Evolutionary conservation across 1,139 yeast genomes (phyloP), one percentile per base, ranked within the genome.

Genomic region (Blastobotrys persicus): DNA sequence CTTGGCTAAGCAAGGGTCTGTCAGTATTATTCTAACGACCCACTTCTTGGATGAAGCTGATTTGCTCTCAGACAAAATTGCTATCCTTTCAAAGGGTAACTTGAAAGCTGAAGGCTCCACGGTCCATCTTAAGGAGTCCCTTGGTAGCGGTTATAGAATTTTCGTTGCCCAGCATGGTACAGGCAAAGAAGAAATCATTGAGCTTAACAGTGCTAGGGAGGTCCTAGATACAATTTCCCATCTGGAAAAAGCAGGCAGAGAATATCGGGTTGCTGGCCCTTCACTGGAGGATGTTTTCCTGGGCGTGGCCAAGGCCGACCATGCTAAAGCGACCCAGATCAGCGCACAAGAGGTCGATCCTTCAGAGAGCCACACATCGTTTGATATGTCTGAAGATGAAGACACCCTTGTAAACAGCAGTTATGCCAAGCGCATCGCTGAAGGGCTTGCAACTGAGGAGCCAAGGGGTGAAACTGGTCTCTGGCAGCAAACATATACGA

Each of bases 11-110:
- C 55, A 70, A 19, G 68, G 65, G 3, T 48, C 60, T 13, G 51
- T 54, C 32, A 62, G 69, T 2, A 55, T 68, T 35, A 58, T 68
- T 37, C 57, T 69, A 26, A 69, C 72, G 0, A 68, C 72, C 1
- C 72, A 68, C 48, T 68, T 68, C 47, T 54, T 68, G 31, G 72
- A 68, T 44, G 72, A 68, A 44, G 72, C 72, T 1, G 72, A 68
- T 47, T 48, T 68, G 28, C 58, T 69, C 3, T 63, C 70, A 20
- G 72, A 68, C 51, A 54, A 62, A n/a, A 57, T 68, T 41, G 69
- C 66, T 7, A 60, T 68, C 44, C 49, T 68, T 56, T 64, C 69
- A 12, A 61, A 60, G 44, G 72, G 72, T 3, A 52, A 47, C 2
- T 48, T 68, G 38, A 58, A 57, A 32, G 68, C 66, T 2, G 55